Evolutionary conservation across 2,329 filamentous ascomycete genomes (phyloP), one percentile per base, ranked within the genome.

Genomic region (Bretziella fagacearum): DNA sequence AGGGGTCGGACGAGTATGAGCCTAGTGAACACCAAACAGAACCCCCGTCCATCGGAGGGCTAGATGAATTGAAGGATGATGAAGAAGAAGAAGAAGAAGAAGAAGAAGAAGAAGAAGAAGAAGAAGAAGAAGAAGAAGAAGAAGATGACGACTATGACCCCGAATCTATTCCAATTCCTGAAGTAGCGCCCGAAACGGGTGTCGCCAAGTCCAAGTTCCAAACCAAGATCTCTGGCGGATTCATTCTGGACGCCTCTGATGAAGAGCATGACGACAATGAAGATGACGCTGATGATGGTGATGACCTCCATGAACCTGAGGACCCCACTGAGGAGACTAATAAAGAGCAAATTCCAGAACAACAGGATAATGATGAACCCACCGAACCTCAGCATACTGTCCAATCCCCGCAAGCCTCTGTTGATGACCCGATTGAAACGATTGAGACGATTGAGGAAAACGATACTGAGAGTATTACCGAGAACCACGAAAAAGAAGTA

Each of bases 161-260:
- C 50, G 71, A 73, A 56, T 73, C 71, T 48, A 63, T 74, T 56
- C 63, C 64, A 46, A 64, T 60, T 48, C 62, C 54, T 51, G 60
- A 58, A 55, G 70, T 64, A 58, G 54, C 40, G 45, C 56, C 47
- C 56, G 60, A 49, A 54, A 55, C 51, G 48, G 55, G 36, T 36
- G 54, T 56, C 40, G 55, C 57, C 30, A 52, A 57, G 26, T 55
- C 49, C 27, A 52, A 50, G 29, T 57, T 3, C 54, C 61, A 50
- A 80, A 79, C 70, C 27, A 74, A 74, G 59, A 73, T 68, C 51
- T 68, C 70, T 20, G 73, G 71, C 35, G 73, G 73, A 37, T 77
- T 77, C 60, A 61, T 77, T 57, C 66, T 76, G 55, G 71, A 69
- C 58, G 73, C 70, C 46, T 76, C 72, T 25, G 73, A 46, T 18